These are phyloP conservation scores for Aspergillus wentii DNA, from an alignment of 495 filamentous ascomycete genomes.

Conservation along the genomic window DNA sequence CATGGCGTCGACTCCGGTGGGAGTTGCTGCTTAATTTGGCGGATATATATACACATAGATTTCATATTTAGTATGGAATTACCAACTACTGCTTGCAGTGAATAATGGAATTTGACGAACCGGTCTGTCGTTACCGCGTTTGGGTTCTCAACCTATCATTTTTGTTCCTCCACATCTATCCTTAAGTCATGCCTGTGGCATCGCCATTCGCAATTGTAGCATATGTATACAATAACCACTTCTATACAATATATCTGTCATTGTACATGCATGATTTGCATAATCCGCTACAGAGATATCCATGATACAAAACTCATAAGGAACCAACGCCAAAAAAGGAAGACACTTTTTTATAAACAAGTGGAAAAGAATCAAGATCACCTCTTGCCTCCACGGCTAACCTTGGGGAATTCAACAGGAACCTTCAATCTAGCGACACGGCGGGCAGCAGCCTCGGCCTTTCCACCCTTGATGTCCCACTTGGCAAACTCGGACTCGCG, in stretches of 20 bases:
- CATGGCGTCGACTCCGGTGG: conserved; percentile 23
- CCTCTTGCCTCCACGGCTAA: conserved; percentile 34
- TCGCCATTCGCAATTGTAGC: too few relatives aligned
- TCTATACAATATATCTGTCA: too few relatives aligned
- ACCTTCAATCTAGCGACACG: conserved; percentile 66
- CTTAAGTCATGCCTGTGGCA: too few relatives aligned
- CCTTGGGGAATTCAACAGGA: conserved; percentile 79
- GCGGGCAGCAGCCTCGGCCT: conserved; percentile 55
- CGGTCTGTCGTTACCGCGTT: conserved; percentile 12
- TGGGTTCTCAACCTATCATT: too few relatives aligned
- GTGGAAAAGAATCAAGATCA: conserved; percentile 10
- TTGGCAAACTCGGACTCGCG: conserved; percentile 38
- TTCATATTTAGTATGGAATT: conserved; percentile 6
- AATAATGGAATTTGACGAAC: conserved; percentile 2
- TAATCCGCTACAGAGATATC: too few relatives aligned
- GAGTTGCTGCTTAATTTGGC: conserved; percentile 27
- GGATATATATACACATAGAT: neutral
- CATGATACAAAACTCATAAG: too few relatives aligned
- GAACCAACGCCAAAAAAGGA: too few relatives aligned
- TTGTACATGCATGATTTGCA: too few relatives aligned
- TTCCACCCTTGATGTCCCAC: conserved; percentile 46
- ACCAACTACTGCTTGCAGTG: too few relatives aligned
- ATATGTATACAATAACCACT: too few relatives aligned
- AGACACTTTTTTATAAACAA: too few relatives aligned
- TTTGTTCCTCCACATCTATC: too few relatives aligned